phyloP scores from a whole-genome alignment of 2,329 filamentous ascomycete species.

The Neobulgaria alba region DNA sequence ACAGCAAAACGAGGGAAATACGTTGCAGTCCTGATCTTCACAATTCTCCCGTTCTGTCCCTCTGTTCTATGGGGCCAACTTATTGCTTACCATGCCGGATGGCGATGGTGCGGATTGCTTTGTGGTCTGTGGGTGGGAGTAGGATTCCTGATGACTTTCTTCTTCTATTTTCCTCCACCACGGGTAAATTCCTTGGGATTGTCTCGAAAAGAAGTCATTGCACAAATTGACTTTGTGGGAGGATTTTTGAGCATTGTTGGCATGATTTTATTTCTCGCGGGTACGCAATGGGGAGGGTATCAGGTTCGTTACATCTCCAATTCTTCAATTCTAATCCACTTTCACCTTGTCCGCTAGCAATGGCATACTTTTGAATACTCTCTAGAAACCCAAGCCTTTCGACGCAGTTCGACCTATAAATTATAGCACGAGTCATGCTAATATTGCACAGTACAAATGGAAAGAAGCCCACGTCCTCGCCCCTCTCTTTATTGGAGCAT shows the following conservation, averaged over 20 bases:
- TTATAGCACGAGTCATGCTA: conserved; percentile 17
- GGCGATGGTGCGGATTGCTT: conserved; percentile 47
- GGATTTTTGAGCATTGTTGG: conserved; percentile 41
- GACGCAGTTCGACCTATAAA: no score
- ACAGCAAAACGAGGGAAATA: conserved; percentile 53
- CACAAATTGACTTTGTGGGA: conserved; percentile 41
- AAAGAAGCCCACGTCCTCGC: conserved; percentile 44
- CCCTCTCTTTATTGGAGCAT: conserved; percentile 40
- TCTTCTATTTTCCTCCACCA: conserved; percentile 47
- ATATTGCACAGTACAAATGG: conserved; percentile 43
- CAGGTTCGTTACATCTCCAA: conserved; percentile 15
- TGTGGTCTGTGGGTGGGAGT: conserved; percentile 43
- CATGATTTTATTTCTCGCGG: conserved; percentile 42
- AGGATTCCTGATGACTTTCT: conserved; percentile 40
- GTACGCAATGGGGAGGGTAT: conserved; percentile 48
- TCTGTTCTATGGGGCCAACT: conserved; percentile 53
- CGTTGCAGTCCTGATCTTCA: conserved; percentile 50
- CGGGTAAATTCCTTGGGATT: conserved; percentile 34
- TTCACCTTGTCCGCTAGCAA: no score
- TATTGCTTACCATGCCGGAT: conserved; percentile 37
- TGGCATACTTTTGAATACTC: no score
- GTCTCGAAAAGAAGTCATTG: conserved; percentile 32
- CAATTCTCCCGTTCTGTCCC: conserved; percentile 52
- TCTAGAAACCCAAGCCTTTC: no score
- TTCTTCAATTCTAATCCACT: no score